Percentiles rank a stretch among this genome's conserved stretches.
These are phyloP conservation scores for Syncephalastrum racemosum DNA, from an alignment of 371 early-diverging fungal genomes.

Conservation along the genomic window DNA sequence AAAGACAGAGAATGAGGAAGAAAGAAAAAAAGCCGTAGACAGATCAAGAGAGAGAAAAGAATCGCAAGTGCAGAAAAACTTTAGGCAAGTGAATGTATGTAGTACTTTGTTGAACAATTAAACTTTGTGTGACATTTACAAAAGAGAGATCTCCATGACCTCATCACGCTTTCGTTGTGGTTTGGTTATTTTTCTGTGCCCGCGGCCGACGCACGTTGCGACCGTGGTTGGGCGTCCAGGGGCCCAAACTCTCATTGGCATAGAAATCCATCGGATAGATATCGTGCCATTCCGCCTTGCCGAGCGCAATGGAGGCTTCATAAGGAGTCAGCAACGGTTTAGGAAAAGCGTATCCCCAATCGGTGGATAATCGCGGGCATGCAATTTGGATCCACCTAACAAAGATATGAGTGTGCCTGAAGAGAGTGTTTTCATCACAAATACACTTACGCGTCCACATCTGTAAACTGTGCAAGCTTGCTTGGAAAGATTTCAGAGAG, in stretches of 20 bases:
- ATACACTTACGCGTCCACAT: constrained; percentile 78
- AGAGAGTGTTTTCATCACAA: neutral
- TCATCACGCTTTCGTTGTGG: neutral
- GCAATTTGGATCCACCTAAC: constrained; percentile 94
- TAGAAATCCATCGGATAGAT: constrained; percentile 98
- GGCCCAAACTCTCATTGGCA: constrained; percentile 86
- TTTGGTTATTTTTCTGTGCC: neutral
- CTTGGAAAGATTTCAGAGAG: constrained; percentile 93
- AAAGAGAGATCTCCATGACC: neutral
- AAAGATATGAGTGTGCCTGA: neutral
- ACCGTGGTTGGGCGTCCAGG: constrained; percentile 93
- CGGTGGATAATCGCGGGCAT: constrained; percentile 98
- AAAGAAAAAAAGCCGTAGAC: constrained; percentile 1
- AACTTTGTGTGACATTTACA: constrained; percentile 4
- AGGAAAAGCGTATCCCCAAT: constrained; percentile 98
- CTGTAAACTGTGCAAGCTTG: constrained; percentile 85
- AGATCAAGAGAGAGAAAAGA: neutral
- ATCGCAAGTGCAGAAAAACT: neutral
- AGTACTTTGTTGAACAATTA: constrained; percentile 1
- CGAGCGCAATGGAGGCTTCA: constrained; percentile 90
- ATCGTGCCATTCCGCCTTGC: constrained; percentile 74
- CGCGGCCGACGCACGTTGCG: constrained; percentile 33
- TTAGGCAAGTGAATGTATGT: no score
- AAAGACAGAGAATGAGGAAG: constrained; percentile 1
- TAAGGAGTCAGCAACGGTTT: constrained; percentile 97